Percentiles rank a stretch among this genome's conserved stretches.
Evolutionary conservation across 2,329 filamentous ascomycete genomes (phyloP).

Genomic region (Didymella glomerata): DNA sequence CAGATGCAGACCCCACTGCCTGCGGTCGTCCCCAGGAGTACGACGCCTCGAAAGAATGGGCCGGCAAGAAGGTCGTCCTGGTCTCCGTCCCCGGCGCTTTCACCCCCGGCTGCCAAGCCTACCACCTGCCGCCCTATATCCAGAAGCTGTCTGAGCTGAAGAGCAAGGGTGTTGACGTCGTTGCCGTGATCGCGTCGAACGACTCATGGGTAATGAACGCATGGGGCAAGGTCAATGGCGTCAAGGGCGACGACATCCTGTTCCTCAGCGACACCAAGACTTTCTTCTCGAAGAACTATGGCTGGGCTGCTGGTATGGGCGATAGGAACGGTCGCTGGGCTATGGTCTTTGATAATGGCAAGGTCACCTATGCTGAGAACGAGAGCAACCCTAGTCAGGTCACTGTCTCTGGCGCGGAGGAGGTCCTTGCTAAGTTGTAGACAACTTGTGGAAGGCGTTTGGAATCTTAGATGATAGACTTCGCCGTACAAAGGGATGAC

Average conservation of each 20-base stretch:
- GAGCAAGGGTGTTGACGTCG: conserved; percentile 81
- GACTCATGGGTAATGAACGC: conserved; percentile 88
- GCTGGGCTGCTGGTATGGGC: conserved; percentile 73
- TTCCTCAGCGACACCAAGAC: conserved; percentile 79
- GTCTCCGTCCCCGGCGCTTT: conserved; percentile 69
- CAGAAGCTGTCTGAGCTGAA: conserved; percentile 74
- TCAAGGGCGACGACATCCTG: conserved; percentile 76
- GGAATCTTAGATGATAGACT: conserved; percentile 2
- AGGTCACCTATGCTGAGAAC: conserved; percentile 80
- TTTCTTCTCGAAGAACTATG: conserved; percentile 79
- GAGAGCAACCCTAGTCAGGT: conserved; percentile 65
- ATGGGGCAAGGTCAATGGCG: conserved; percentile 86
- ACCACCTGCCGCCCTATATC: conserved; percentile 83
- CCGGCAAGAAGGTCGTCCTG: conserved; percentile 74
- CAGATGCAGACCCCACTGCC: conserved; percentile 73
- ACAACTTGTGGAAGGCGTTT: not conserved
- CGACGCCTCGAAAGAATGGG: conserved; percentile 79
- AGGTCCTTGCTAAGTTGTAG: conserved; percentile 59
- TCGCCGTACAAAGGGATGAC: conserved; percentile 1
- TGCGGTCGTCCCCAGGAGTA: conserved; percentile 83
- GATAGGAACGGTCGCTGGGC: conserved; percentile 82
- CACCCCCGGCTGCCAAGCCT: conserved; percentile 79
- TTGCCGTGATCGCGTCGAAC: conserved; percentile 84
- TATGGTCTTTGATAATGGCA: conserved; percentile 79
- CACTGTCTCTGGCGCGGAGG: conserved; percentile 58